Base-by-base conservation (phyloP, 176 grass and related monocot genomes). In the Microstegium vimineum region DNA sequence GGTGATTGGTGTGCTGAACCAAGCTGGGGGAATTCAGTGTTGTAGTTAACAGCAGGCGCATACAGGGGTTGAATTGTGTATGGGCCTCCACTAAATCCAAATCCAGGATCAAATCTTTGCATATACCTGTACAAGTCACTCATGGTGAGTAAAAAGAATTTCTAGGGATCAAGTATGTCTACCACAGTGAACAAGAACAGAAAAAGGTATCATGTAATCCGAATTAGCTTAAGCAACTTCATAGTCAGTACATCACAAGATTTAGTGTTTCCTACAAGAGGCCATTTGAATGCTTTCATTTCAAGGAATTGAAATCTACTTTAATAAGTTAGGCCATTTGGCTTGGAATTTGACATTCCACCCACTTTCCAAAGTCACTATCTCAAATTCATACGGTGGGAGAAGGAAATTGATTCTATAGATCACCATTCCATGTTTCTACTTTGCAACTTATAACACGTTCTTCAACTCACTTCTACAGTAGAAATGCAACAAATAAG, bases 41-140 rank as follows among this genome's bases (percentile, higher is more conserved):
- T 95, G 81, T 99, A 99, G 73, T 90, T 99, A 66, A 99, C 91
- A 89, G 97, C 87, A 81, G 97, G 93, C 28, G 91, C 89, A 89
- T 94, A 99, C 18, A 96, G 30, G 46, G 97, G 97, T 69, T 96
- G 97, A 65, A 99, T 92, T 20, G 87, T 75, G 70, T 96, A 99
- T 27, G 87, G 52, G 3, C 91, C 93, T 42, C 90, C 89, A 86
- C 79, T 94, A 74, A 94, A 96, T 66, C 91, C 97, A 87, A 99
- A 99, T 56, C 97, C 93, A 79, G 97, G 93, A 94, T 99, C 97
- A 90, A 99, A 99, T 79, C 93, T 90, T 88, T 99, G 93, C 74
- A 88, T 84, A 67, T 95, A 95, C 86, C 92, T 98, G 84, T 73
- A 81, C 26, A 87, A 34, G 56, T 12, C 5, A 71, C 22, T 71